A percentile compares a stretch with the other conserved stretches of the same genome.
These are phyloP conservation scores for Saposhnikovia divaricata DNA, from an alignment of 129 eudicot species.

Conservation along the genomic window DNA sequence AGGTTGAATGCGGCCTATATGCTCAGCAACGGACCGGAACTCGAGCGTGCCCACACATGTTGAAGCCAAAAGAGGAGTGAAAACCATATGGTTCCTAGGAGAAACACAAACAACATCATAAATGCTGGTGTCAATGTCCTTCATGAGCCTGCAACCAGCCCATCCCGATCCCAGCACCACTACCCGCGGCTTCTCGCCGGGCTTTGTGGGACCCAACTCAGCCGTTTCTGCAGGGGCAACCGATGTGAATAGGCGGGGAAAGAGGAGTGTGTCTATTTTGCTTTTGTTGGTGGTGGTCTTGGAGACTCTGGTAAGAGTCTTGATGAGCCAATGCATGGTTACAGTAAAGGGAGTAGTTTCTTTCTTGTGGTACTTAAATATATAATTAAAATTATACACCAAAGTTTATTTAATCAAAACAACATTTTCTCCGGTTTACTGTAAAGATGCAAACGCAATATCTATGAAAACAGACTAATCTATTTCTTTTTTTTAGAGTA, in stretches of 20 bases:
- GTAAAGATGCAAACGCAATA: too few species aligned
- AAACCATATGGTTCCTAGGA: slow-evolving; percentile 97
- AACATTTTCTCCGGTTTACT: too few species aligned
- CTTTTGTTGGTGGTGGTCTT: not conserved
- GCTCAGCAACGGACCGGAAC: slow-evolving; percentile 94
- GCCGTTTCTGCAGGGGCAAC: slow-evolving; percentile 7
- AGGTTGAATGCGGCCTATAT: slow-evolving; percentile 90
- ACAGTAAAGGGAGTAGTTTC: not conserved
- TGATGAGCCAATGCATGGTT: slow-evolving; percentile 8
- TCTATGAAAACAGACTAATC: too few species aligned
- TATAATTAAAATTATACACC: not conserved
- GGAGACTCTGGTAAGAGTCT: slow-evolving; percentile 3
- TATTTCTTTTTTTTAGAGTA: too few species aligned
- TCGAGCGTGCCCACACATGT: slow-evolving; percentile 98
- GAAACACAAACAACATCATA: slow-evolving; percentile 92
- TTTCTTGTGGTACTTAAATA: not conserved
- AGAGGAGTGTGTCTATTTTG: slow-evolving; percentile 5
- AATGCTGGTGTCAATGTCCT: slow-evolving; percentile 64
- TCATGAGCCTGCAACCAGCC: slow-evolving; percentile 96
- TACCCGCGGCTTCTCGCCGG: slow-evolving; percentile 73
- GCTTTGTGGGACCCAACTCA: slow-evolving; percentile 63
- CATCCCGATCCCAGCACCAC: slow-evolving; percentile 94
- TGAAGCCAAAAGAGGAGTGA: slow-evolving; percentile 84
- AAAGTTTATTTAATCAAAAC: too few species aligned
- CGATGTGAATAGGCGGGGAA: slow-evolving; percentile 27